Evolutionary conservation across 2,329 filamentous ascomycete species (phyloP).

Genomic region (Aschersonia sp.): DNA sequence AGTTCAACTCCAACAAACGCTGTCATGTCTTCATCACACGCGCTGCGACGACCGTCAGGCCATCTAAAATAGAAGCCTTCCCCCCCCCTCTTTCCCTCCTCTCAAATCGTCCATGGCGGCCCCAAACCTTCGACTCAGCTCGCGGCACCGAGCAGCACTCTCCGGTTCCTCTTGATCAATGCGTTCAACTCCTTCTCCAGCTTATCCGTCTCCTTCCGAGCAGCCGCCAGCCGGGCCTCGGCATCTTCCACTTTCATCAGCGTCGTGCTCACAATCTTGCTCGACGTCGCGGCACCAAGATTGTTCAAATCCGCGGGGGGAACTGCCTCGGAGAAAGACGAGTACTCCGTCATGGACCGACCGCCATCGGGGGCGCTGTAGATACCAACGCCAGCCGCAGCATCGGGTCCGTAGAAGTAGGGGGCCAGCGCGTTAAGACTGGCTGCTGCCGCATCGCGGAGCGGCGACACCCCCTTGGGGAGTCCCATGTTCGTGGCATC

Average conservation of each 20-base stretch:
- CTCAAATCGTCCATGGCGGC: too few species aligned
- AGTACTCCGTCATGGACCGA: slow-evolving; percentile 19
- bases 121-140: slow-evolving; percentile 5
- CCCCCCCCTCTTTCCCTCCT: too few species aligned
- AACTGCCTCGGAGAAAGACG: slow-evolving; percentile 10
- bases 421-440: slow-evolving; percentile 40
- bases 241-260: slow-evolving; percentile 49
- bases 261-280: slow-evolving; percentile 26
- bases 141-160: slow-evolving; percentile 28
- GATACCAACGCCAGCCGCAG: slow-evolving; percentile 28
- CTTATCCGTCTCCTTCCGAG: slow-evolving; percentile 45
- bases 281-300: slow-evolving; percentile 8
- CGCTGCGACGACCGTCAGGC: too few species aligned
- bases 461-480: slow-evolving; percentile 20
- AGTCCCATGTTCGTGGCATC: slow-evolving; percentile 30
- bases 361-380: slow-evolving; percentile 23
- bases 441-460: slow-evolving; percentile 30
- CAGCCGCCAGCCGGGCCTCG: slow-evolving; percentile 36
- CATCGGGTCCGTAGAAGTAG: slow-evolving; percentile 37
- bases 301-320: slow-evolving; percentile 15
- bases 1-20: too few species aligned
- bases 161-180: slow-evolving; percentile 44
- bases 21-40: too few species aligned
- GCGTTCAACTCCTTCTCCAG: slow-evolving; percentile 47
- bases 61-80: too few species aligned